Evolutionary conservation across 805 yeast genomes (phyloP), one percentile per base, ranked within the genome.

Genomic region (Kodamaea nitidulidarum): DNA sequence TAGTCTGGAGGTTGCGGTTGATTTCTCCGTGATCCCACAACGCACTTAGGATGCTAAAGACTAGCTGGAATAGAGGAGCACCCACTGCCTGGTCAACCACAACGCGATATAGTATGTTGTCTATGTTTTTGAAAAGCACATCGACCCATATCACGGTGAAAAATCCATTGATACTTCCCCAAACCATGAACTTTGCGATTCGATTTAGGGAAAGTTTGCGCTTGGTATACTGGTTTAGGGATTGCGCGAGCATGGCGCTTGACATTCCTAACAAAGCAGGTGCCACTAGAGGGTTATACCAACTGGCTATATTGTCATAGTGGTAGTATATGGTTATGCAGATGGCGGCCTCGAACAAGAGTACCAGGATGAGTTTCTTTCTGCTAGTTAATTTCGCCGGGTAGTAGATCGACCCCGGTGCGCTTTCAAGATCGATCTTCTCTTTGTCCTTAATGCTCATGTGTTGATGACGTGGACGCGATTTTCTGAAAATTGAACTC

Each of bases 141-240:
- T 73, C 74, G 26, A 80, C 70, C 85, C 85, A 80, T 11, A 73
- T 50, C 7, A 66, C 69, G 3, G 80, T 73, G 36, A 78, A 55
- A 12, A 68, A 50, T 1, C 85, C 86, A 53, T 79, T 79, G 33
- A 80, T 59, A 9, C 67, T 55, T 12, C 87, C 87, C 84, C 84
- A 80, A 2, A 71, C 52, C 41, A 67, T 51, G 46, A 80, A 80
- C 49, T 80, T 80, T 39, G 63, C 45, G 36, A 51, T 54, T 25
- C 59, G 52, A 40, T 54, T 55, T 6, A 58, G 43, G 16, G 58
- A 58, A 40, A 60, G 56, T 42, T 63, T 67, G 26, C 48, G 54
- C 41, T 57, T 63, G 35, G 46, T 42, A 39, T 53, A 55, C 48
- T 68, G 74, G 45, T 59, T 66, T 3, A 64, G 34, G 3, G 71